These are phyloP conservation scores for Aristolochia californica DNA, from an alignment of 164 flowering plant genomes.

Conservation along the genomic window DNA sequence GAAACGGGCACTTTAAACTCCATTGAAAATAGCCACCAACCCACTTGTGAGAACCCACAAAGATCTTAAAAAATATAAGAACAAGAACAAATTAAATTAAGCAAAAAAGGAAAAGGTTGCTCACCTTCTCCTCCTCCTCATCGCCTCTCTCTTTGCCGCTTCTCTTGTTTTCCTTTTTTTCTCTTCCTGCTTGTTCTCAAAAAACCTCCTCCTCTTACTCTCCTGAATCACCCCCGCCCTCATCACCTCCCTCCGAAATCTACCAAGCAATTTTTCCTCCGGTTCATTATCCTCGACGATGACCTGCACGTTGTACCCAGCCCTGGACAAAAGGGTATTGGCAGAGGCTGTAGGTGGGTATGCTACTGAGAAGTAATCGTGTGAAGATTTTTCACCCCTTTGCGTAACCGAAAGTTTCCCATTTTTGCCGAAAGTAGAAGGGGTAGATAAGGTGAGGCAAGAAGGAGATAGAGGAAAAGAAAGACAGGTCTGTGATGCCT, in stretches of 20 bases:
- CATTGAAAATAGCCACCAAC: too few species aligned
- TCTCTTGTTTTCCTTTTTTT: conserved; percentile 57
- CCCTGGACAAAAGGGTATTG: neutral
- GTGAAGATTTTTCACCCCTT: neutral
- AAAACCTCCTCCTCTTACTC: conserved; percentile 41
- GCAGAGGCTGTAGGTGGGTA: neutral
- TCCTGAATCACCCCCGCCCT: conserved; percentile 64
- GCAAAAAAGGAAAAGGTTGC: neutral
- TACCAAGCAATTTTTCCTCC: conserved; percentile 47
- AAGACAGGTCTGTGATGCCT: conserved; percentile 4
- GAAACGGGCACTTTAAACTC: too few species aligned
- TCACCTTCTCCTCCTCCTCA: conserved; percentile 33
- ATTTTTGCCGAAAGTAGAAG: conserved; percentile 2
- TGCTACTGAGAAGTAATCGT: neutral
- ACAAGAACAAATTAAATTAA: neutral
- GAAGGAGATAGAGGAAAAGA: conserved; percentile 1
- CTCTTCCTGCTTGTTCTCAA: conserved; percentile 58
- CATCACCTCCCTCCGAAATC: conserved; percentile 63
- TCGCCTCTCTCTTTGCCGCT: conserved; percentile 40
- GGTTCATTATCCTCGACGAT: conserved; percentile 57
- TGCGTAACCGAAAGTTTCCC: neutral
- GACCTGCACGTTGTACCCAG: conserved; percentile 57
- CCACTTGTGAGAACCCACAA: too few species aligned
- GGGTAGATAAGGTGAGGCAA: conserved; percentile 2
- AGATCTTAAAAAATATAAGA: too few species aligned